A percentile compares a stretch with the other conserved stretches of the same genome.
These are phyloP conservation scores for Acanthamoeba sp. DNA, from an alignment of 208 protist genomes.

Conservation along the genomic window DNA sequence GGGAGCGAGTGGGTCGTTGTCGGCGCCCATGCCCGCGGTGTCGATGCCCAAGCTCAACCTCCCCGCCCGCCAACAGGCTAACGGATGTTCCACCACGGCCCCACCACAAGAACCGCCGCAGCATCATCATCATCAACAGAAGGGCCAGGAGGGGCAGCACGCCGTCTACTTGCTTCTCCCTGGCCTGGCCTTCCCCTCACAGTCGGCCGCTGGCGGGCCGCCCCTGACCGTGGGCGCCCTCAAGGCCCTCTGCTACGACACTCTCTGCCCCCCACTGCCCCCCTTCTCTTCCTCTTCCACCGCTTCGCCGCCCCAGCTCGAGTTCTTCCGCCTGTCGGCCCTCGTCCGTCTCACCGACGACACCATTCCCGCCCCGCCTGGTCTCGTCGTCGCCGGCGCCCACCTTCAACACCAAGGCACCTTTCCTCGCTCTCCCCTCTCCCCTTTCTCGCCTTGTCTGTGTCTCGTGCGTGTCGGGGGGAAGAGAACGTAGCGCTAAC, in stretches of 20 bases:
- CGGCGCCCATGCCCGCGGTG: not conserved
- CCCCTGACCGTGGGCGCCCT: constrained; percentile 10
- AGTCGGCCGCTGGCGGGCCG: not conserved
- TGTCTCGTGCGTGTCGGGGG: too few species aligned
- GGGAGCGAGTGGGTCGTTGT: not conserved
- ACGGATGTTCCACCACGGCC: not conserved
- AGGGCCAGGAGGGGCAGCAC: not conserved
- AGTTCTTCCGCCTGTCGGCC: constrained; percentile 54
- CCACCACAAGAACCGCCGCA: not conserved
- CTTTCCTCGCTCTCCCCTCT: not conserved
- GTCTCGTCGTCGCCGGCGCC: constrained; percentile 21
- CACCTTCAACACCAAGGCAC: not conserved
- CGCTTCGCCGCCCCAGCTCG: not conserved
- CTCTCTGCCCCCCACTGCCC: not conserved
- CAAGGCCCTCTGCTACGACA: not conserved
- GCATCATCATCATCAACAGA: not conserved
- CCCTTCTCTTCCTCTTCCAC: not conserved
- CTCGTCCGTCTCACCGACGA: constrained; percentile 42
- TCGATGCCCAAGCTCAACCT: constrained; percentile 15
- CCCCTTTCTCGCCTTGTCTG: not conserved
- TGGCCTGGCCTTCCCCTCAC: not conserved
- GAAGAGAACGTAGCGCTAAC: too few species aligned
- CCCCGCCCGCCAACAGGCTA: not conserved
- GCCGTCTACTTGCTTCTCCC: not conserved
- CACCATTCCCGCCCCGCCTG: constrained; percentile 16